A percentile compares a stretch with the other conserved stretches of the same genome.
Evolutionary conservation across 257 asterid species (phyloP).

Genomic region (Nicotiana noctiflora): DNA sequence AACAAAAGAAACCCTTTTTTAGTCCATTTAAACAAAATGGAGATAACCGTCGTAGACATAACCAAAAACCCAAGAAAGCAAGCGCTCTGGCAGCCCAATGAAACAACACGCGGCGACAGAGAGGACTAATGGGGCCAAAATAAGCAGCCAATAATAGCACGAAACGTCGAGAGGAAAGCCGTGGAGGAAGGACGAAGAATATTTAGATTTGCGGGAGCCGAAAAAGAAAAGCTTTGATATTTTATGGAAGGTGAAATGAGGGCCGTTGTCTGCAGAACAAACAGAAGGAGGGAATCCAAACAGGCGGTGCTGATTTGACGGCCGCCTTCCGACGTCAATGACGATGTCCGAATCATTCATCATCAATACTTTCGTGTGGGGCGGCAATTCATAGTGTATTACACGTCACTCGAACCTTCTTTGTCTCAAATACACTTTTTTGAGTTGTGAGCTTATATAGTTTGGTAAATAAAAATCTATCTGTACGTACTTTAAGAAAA

Average conservation of each 20-base stretch:
- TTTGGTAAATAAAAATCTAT: background rate
- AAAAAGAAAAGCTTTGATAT: background rate
- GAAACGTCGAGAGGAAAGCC: constrained; percentile 20
- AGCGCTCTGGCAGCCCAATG: background rate
- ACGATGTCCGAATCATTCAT: background rate
- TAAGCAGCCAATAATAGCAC: constrained; percentile 8
- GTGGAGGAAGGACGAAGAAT: background rate
- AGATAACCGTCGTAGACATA: too few relatives aligned
- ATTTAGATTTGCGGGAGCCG: background rate
- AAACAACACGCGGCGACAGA: constrained; percentile 2
- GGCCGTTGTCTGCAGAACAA: constrained; percentile 18
- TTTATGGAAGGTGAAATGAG: constrained; percentile 9
- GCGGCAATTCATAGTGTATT: constrained; percentile 18
- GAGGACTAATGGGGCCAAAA: background rate
- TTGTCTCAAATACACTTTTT: too few relatives aligned
- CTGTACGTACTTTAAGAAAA: too few relatives aligned
- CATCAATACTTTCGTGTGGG: background rate
- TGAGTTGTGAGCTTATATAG: too few relatives aligned
- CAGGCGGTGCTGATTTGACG: constrained; percentile 20
- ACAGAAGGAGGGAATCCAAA: constrained; percentile 3
- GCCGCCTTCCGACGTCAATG: background rate
- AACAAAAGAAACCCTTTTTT: too few relatives aligned
- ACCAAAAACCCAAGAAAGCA: background rate
- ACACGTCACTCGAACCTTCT: constrained; percentile 21
- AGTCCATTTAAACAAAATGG: too few relatives aligned